These are phyloP conservation scores for Tylopilus plumbeoviolaceoides DNA, from an alignment of 768 basidiomycete species.

Conservation along the genomic window DNA sequence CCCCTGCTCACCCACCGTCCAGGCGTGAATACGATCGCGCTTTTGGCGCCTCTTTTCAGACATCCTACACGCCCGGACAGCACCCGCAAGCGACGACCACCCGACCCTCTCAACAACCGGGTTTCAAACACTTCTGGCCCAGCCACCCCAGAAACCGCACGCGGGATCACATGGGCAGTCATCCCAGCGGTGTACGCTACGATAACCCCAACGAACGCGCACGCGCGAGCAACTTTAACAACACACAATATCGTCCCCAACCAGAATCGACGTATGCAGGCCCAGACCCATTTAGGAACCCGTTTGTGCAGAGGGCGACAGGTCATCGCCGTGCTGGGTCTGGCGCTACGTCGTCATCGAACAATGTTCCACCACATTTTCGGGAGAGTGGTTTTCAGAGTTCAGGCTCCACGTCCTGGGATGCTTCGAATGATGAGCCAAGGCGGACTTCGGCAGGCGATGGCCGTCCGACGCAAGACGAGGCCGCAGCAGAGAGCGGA, in stretches of 20 bases:
- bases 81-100: conserved; percentile 32
- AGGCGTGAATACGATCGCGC: conserved; percentile 33
- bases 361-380: neutral
- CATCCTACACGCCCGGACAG: conserved; percentile 5
- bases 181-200: conserved; percentile 7
- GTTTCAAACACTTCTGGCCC: conserved; percentile 26
- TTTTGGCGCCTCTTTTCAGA: conserved; percentile 10
- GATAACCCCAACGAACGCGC: conserved; percentile 11
- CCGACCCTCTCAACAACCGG: conserved; percentile 22
- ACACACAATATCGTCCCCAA: conserved; percentile 1
- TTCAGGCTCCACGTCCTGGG: conserved; percentile 2
- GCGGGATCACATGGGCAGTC: conserved; percentile 9
- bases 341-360: neutral
- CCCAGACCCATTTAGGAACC: conserved; percentile 22
- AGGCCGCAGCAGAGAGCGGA: conserved; percentile 23
- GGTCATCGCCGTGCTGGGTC: conserved; percentile 11
- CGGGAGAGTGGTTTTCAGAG: conserved; percentile 3
- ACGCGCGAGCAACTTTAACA: neutral
- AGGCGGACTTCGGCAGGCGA: conserved; percentile 1
- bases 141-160: conserved; percentile 22
- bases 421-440: neutral
- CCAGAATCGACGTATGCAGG: conserved; percentile 1
- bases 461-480: conserved; percentile 17
- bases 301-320: conserved; percentile 28
- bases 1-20: neutral